Conservation (phyloP, 2,329 filamentous ascomycete species). For the Fusarium sp. region DNA sequence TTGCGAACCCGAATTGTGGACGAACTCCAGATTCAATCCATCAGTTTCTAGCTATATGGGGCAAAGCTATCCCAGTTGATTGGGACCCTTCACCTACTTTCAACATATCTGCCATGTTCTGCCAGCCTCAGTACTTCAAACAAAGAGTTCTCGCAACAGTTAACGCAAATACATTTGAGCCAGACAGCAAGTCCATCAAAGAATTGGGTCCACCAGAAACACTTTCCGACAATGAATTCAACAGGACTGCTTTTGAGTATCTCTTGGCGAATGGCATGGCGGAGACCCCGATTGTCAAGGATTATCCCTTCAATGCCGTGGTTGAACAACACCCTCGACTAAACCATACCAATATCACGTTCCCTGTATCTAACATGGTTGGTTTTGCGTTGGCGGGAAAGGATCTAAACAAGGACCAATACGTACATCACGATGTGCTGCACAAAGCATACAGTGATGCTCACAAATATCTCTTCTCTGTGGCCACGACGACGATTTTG, state of each 20-base stretch:
- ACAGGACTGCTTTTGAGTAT: conserved; percentile 48
- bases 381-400: conserved; percentile 46
- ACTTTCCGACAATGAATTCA: conserved; percentile 43
- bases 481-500: conserved; percentile 33
- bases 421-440: conserved; percentile 7
- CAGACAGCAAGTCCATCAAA: background rate
- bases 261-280: conserved; percentile 45
- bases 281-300: background rate
- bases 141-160: conserved; percentile 56
- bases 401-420: background rate
- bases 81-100: background rate
- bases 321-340: conserved; percentile 43
- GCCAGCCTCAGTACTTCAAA: conserved; percentile 56
- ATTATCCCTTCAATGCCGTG: conserved; percentile 36
- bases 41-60: conserved; percentile 51
- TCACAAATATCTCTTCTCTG: conserved; percentile 47
- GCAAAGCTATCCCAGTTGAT: background rate
- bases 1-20: conserved; percentile 47
- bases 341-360: background rate
- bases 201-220: background rate
- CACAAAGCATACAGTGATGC: conserved; percentile 13
- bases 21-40: conserved; percentile 42
- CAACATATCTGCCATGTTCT: conserved; percentile 53
- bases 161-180: background rate
- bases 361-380: conserved; percentile 47